Percentiles rank a stretch among this genome's conserved stretches.
Conservation (phyloP, 2,329 filamentous ascomycete species). For the Verticillium nonalfalfae region DNA sequence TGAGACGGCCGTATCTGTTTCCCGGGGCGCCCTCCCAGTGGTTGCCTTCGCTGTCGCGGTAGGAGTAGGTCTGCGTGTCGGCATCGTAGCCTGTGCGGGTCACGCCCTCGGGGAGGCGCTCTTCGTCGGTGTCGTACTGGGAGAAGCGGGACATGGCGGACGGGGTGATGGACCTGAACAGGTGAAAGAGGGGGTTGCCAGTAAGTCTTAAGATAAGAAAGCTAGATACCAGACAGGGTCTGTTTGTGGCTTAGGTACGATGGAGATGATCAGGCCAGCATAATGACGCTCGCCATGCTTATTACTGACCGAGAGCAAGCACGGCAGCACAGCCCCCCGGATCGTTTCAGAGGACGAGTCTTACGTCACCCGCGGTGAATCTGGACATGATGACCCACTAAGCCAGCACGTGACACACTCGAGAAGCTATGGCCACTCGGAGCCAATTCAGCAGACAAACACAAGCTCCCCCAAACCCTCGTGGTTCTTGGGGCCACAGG, state of each 20-base stretch:
- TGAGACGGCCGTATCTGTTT: conserved; percentile 40
- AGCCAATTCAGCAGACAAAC: too few species aligned
- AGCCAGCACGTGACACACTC: not conserved
- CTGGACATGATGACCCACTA: not conserved
- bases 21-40: conserved; percentile 45
- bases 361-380: not conserved
- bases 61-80: conserved; percentile 46
- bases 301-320: not conserved
- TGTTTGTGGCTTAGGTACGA: not conserved
- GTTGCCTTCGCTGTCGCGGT: conserved; percentile 39
- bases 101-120: conserved; percentile 50
- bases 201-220: not conserved
- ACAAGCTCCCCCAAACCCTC: too few species aligned
- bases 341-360: not conserved
- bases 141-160: conserved; percentile 33
- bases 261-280: not conserved
- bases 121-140: conserved; percentile 38
- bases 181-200: not conserved
- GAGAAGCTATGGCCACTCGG: not conserved
- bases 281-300: too few species aligned
- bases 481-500: too few species aligned
- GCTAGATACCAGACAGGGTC: not conserved
- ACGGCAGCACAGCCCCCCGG: not conserved
- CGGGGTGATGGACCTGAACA: not conserved
- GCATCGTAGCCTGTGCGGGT: conserved; percentile 49